Evolutionary conservation across 2,329 filamentous ascomycete species (phyloP), one percentile per base, ranked within the genome.

Genomic region (Microdochium trichocladiopsis): DNA sequence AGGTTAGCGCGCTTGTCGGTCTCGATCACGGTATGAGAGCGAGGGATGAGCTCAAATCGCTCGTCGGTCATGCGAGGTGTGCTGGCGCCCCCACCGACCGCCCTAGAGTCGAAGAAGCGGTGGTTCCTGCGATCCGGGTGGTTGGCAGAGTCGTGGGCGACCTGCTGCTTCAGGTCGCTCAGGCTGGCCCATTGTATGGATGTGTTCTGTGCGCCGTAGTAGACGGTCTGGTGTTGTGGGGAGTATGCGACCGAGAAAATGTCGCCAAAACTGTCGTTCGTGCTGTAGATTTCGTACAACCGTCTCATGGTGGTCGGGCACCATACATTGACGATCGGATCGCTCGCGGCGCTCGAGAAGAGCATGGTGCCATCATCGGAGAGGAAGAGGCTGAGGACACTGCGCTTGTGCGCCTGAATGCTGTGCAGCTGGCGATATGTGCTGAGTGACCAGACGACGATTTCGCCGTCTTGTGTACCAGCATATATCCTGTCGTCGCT

Each of bases 161-260:
- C 87, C 58, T 78, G 73, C 22, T 77, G 71, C 25, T 77, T 74
- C 23, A 82, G 79, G 56, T 89, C 81, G 60, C 82, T 82, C 52
- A 96, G 72, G 57, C 85, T 80, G 60, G 90, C 88, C 94, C 94
- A 99, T 76, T 96, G 92, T 50, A 96, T 94, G 37, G 87, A 90
- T 8, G 91, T 94, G 64, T 97, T 96, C 66, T 97, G 94, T 1
- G 91, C 90, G 53, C 94, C 94, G 45, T 96, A 81, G 67, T 96
- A 97, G 3, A 96, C 79, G 0, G 88, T 95, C 59, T 93, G 82
- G 61, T 90, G 77, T 58, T 84, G 79, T 6, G 83, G 73, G 3
- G 91, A 96, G 68, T 95, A 96, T 1, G 87, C 87, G n/a, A 96
- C 86, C 60, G 90, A 95, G 67, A 97, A 97, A 54, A 99, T 84